Percentiles rank a stretch among this genome's conserved stretches.
Evolutionary conservation across 2,329 filamentous ascomycete species (phyloP).

Genomic region (Cladophialophora yegresii): DNA sequence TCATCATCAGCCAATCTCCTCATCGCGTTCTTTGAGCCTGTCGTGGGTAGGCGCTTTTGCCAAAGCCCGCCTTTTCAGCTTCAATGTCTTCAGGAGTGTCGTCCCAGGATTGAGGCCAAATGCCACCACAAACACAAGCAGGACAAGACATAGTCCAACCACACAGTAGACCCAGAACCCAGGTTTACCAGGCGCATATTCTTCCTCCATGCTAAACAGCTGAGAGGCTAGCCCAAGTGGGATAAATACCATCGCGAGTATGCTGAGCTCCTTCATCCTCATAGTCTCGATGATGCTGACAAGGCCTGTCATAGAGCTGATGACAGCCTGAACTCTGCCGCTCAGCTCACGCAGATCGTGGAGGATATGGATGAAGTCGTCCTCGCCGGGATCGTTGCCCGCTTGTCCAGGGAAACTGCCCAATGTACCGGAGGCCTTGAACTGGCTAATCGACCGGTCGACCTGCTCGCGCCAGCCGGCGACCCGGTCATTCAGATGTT

Average conservation of each 20-base stretch:
- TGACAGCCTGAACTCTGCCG: constrained; percentile 1
- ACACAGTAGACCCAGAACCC: constrained; percentile 12
- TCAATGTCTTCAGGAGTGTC: neutral
- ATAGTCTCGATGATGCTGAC: constrained; percentile 11
- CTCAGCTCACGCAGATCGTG: constrained; percentile 5
- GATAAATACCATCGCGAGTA: constrained; percentile 14
- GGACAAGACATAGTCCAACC: constrained; percentile 4
- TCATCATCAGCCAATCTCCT: neutral
- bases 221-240: neutral
- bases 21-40: neutral
- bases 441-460: neutral
- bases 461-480: constrained; percentile 12
- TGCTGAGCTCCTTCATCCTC: constrained; percentile 6
- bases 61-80: constrained; percentile 35
- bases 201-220: constrained; percentile 6
- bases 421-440: neutral
- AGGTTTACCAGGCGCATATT: neutral
- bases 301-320: constrained; percentile 4
- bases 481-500: constrained; percentile 4
- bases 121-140: constrained; percentile 7
- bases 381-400: neutral
- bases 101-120: constrained; percentile 8
- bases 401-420: constrained; percentile 3
- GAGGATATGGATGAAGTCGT: constrained; percentile 8
- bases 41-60: constrained; percentile 35